Percentiles rank a stretch among this genome's conserved stretches.
phyloP scores from a whole-genome alignment of 1,139 yeast species.

The Yamadazyma dushanensis region DNA sequence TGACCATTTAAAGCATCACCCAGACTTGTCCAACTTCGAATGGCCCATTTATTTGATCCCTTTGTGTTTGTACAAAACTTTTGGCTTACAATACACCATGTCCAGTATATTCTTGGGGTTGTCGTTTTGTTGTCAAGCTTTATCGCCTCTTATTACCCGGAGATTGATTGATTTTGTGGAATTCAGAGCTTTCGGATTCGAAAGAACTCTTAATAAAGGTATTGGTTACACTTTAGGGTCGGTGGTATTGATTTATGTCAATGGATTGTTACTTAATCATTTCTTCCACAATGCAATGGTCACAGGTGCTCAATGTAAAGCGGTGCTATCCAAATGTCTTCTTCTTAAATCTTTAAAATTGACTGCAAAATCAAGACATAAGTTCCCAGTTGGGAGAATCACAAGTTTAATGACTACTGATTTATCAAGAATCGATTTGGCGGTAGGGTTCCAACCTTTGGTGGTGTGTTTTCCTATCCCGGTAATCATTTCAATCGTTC shows the following conservation, averaged over 20 bases:
- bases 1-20: conserved; percentile 25
- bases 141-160: conserved; percentile 44
- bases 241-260: conserved; percentile 37
- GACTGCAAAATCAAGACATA: conserved; percentile 32
- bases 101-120: conserved; percentile 36
- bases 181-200: conserved; percentile 33
- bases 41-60: conserved; percentile 43
- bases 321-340: conserved; percentile 41
- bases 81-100: conserved; percentile 36
- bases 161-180: conserved; percentile 43
- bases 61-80: conserved; percentile 37
- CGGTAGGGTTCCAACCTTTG: conserved; percentile 48
- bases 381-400: conserved; percentile 41
- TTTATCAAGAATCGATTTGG: conserved; percentile 47
- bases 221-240: conserved; percentile 45
- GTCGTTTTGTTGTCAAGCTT: conserved; percentile 39
- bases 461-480: conserved; percentile 48
- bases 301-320: conserved; percentile 47
- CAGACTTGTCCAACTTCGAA: conserved; percentile 25
- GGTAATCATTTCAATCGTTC: conserved; percentile 38
- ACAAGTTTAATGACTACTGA: conserved; percentile 48
- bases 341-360: conserved; percentile 41
- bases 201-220: conserved; percentile 35
- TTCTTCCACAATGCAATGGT: conserved; percentile 47
- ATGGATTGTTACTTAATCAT: conserved; percentile 45